Conservation (phyloP, 768 basidiomycete species). For the Lentinula aciculospora region DNA sequence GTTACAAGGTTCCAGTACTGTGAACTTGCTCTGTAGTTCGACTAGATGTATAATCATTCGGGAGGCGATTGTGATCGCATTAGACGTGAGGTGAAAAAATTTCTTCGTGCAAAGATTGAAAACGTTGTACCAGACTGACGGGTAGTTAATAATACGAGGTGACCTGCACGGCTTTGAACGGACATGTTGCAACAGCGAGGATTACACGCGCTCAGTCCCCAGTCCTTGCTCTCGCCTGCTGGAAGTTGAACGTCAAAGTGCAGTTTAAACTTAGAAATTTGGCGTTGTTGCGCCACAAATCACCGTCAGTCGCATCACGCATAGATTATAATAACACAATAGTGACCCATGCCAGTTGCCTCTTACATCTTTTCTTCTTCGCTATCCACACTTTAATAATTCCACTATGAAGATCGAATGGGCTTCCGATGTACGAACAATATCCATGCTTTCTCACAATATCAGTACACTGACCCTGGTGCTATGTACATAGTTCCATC, state of each 20-base stretch:
- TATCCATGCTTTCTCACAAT: conserved; percentile 1
- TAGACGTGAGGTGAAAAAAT: background rate
- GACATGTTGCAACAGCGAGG: background rate
- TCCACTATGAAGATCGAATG: conserved; percentile 48
- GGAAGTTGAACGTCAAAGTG: no score
- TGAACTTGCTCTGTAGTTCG: background rate
- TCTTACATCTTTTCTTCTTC: background rate
- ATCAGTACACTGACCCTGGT: background rate
- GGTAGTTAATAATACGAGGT: background rate
- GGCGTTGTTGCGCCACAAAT: background rate
- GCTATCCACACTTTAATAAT: background rate
- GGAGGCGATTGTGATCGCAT: background rate
- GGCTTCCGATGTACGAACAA: conserved; percentile 33
- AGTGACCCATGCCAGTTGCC: background rate
- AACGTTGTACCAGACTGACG: background rate
- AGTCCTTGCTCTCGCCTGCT: no score
- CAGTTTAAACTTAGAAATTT: background rate
- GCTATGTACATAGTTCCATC: conserved; percentile 25
- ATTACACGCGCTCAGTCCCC: background rate
- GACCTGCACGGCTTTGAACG: background rate
- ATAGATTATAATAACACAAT: background rate
- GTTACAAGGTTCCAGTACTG: background rate
- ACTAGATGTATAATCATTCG: background rate
- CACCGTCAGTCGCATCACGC: background rate
- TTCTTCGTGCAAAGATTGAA: background rate